Conservation (phyloP, 352 stramenopile genomes). For the Plasmopara halstedii region DNA sequence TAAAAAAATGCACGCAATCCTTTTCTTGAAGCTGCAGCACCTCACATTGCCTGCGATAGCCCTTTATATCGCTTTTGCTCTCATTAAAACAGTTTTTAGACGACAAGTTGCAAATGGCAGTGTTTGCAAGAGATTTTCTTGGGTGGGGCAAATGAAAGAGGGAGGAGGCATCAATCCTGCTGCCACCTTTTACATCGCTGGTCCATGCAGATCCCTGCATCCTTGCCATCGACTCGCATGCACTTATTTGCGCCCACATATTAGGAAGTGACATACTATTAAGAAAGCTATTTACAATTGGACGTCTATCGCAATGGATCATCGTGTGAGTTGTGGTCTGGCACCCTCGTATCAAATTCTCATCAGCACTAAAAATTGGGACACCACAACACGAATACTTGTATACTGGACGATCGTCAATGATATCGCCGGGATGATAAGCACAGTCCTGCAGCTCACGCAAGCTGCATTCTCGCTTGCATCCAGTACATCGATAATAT, state of each 20-base stretch:
- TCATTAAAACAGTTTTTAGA: constrained; percentile 3
- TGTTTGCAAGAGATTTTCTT: constrained; percentile 6
- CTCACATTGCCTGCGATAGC: constrained; percentile 35
- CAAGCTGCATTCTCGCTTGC: constrained; percentile 31
- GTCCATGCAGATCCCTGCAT: constrained; percentile 5
- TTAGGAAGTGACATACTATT: constrained; percentile 21
- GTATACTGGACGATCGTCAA: constrained; percentile 26
- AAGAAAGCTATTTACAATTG: constrained; percentile 9
- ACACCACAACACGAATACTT: constrained; percentile 49
- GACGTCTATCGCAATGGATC: constrained; percentile 3
- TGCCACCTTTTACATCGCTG: constrained; percentile 6
- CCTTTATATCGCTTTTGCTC: constrained; percentile 7
- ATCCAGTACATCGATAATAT: constrained; percentile 44
- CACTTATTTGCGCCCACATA: constrained; percentile 33
- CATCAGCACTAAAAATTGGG: constrained; percentile 38
- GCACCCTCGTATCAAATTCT: constrained; percentile 38
- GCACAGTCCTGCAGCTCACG: constrained; percentile 34
- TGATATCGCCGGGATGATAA: constrained; percentile 39
- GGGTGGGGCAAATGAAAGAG: constrained; percentile 14
- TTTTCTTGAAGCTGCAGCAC: constrained; percentile 60
- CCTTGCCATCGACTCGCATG: constrained; percentile 15
- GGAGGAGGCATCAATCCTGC: constrained; percentile 12
- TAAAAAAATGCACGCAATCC: constrained; percentile 44
- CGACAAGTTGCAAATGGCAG: constrained; percentile 6
- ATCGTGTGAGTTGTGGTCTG: constrained; percentile 31